Conservation (phyloP, 192 early-diverging fungal species). For the Pilobolus umbonatus region DNA sequence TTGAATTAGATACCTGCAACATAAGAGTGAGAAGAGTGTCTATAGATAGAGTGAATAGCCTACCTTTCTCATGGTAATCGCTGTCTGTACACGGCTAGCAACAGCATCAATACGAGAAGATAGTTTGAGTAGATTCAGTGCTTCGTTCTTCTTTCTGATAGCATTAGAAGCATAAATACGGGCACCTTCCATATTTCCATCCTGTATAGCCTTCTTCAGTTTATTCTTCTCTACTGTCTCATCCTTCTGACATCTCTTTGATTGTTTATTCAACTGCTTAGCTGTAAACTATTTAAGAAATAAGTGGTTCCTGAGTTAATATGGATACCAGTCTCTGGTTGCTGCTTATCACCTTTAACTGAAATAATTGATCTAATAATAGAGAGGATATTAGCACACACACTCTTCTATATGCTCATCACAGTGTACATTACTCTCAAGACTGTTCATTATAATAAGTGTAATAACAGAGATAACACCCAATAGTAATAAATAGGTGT, state of each 20-base stretch:
- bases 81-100: constrained; percentile 86
- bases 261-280: constrained; percentile 80
- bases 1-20: constrained; percentile 63
- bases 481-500: too few species aligned
- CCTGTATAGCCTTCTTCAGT: constrained; percentile 93
- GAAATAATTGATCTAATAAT: constrained; percentile 29
- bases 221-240: constrained; percentile 74
- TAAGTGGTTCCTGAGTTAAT: neutral
- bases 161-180: constrained; percentile 92
- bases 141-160: constrained; percentile 96
- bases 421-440: constrained; percentile 17
- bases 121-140: constrained; percentile 82
- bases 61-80: constrained; percentile 84
- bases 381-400: neutral
- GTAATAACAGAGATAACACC: neutral
- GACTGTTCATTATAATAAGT: constrained; percentile 12
- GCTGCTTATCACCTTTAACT: constrained; percentile 21
- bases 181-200: constrained; percentile 89
- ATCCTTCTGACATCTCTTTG: constrained; percentile 85
- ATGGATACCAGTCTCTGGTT: neutral
- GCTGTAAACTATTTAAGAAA: constrained; percentile 71
- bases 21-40: neutral
- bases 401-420: neutral
- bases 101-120: constrained; percentile 91
- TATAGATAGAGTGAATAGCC: neutral